Evolutionary conservation across 768 basidiomycete species (phyloP).

Genomic region (Mycena sanguinolenta): DNA sequence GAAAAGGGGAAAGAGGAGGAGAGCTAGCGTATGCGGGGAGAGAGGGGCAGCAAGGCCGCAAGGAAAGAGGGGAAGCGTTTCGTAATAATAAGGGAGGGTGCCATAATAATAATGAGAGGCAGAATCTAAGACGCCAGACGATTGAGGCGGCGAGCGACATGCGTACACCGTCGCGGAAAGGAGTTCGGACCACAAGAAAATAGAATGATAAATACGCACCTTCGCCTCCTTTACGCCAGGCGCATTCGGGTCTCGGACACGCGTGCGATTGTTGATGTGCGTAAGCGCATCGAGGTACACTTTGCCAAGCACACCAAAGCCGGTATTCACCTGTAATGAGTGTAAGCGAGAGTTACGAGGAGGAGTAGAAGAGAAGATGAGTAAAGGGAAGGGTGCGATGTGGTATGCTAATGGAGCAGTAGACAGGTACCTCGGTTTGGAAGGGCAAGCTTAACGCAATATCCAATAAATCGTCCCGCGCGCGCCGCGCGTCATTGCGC

Average conservation of each 20-base stretch:
- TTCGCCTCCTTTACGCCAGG: constrained; percentile 89
- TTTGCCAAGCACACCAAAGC: constrained; percentile 97
- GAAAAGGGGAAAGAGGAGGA: background rate
- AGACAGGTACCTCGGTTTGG: constrained; percentile 80
- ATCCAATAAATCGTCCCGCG: constrained; percentile 92
- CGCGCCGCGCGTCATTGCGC: constrained; percentile 86
- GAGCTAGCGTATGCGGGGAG: background rate
- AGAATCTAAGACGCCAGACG: background rate
- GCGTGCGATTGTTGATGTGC: constrained; percentile 84
- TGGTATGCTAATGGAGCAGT: no score
- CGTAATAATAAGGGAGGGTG: background rate
- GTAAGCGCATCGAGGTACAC: constrained; percentile 95
- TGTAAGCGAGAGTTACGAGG: background rate
- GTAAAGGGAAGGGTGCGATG: no score
- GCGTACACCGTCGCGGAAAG: background rate
- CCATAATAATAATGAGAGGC: background rate
- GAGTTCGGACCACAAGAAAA: background rate
- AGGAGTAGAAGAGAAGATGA: background rate
- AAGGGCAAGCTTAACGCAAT: constrained; percentile 94
- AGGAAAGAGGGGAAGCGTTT: background rate
- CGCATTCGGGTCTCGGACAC: constrained; percentile 82
- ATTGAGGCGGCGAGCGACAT: background rate
- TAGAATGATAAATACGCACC: constrained; percentile 5
- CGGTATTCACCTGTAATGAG: constrained; percentile 72
- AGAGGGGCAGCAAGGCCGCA: background rate